Evolutionary conservation across 805 yeast genomes (phyloP).

Genomic region (Candida peoriensis): DNA sequence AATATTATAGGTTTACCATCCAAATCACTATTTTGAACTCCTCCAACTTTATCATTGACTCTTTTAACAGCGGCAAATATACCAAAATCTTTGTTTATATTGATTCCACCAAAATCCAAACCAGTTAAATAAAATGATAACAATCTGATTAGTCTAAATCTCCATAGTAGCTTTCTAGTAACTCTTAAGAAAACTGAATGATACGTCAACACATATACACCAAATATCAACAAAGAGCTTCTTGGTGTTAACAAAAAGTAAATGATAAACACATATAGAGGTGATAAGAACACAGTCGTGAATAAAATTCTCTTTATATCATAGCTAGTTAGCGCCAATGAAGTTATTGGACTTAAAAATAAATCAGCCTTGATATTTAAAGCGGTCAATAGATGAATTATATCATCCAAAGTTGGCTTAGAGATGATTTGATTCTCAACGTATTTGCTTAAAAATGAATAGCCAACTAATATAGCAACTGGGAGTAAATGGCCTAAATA

Average conservation of each 20-base stretch:
- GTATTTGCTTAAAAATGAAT: constrained; percentile 51
- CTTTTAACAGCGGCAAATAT: constrained; percentile 39
- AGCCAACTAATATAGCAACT: constrained; percentile 55
- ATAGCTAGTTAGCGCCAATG: constrained; percentile 64
- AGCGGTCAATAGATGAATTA: constrained; percentile 68
- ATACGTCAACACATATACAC: constrained; percentile 64
- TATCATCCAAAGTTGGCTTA: constrained; percentile 83
- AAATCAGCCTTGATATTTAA: constrained; percentile 74
- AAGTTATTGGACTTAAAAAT: constrained; percentile 73
- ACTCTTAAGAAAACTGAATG: constrained; percentile 85
- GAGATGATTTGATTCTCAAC: constrained; percentile 54
- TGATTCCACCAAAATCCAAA: constrained; percentile 59
- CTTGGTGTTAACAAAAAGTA: constrained; percentile 69
- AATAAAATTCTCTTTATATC: constrained; percentile 77
- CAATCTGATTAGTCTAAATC: constrained; percentile 63
- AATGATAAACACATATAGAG: constrained; percentile 69
- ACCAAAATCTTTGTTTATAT: constrained; percentile 34
- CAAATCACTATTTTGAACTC: constrained; percentile 24
- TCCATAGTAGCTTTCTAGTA: constrained; percentile 82
- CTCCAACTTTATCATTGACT: constrained; percentile 31
- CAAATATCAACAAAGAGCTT: constrained; percentile 51
- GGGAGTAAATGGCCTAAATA: constrained; percentile 78
- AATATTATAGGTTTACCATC: constrained; percentile 61
- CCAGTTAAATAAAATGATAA: constrained; percentile 83
- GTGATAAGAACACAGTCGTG: constrained; percentile 82